These are phyloP conservation scores for Leptodermis oblonga DNA, from an alignment of 257 asterid genomes.

Conservation along the genomic window DNA sequence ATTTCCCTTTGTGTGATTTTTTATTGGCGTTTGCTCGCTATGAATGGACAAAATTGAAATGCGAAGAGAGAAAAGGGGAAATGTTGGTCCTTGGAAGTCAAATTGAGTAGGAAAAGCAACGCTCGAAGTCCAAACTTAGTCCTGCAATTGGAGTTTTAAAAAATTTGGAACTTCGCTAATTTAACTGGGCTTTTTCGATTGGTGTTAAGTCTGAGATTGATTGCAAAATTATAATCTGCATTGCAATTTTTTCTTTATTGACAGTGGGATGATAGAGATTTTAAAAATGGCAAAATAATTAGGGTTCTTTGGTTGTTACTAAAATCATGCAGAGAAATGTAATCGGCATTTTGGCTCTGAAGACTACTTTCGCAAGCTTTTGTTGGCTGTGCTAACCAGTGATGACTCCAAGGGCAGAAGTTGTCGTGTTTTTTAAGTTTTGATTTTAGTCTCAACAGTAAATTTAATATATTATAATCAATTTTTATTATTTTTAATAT, in stretches of 20 bases:
- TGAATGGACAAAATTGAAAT: neutral
- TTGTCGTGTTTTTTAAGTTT: neutral
- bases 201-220: neutral
- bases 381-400: neutral
- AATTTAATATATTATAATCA: no score
- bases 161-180: neutral
- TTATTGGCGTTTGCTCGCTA: neutral
- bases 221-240: neutral
- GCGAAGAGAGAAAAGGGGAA: neutral
- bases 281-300: neutral
- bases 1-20: neutral
- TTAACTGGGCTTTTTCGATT: neutral
- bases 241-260: no score
- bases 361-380: neutral
- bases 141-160: neutral
- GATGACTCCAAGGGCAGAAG: neutral
- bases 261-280: neutral
- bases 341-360: neutral
- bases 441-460: no score
- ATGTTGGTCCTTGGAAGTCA: slow-evolving; percentile 6
- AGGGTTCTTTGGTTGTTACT: neutral
- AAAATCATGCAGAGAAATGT: neutral
- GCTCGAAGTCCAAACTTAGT: slow-evolving; percentile 2
- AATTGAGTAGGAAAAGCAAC: neutral
- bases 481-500: no score